phyloP scores from a whole-genome alignment of 176 grass and related monocot genomes.

The Typha latifolia region DNA sequence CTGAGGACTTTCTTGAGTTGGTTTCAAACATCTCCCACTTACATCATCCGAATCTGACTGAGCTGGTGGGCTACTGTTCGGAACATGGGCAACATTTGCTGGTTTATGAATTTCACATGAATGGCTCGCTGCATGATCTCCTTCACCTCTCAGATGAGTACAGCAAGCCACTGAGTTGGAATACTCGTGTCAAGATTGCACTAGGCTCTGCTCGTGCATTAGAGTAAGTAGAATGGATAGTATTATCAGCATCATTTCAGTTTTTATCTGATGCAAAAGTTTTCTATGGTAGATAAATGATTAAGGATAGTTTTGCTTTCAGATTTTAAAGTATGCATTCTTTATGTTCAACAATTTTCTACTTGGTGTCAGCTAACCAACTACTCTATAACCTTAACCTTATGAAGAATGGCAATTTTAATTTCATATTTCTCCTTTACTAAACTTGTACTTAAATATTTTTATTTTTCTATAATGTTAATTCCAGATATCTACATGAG shows the following conservation, averaged over 20 bases:
- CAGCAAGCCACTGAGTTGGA: constrained; percentile 59
- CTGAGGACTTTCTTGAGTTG: constrained; percentile 51
- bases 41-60: constrained; percentile 72
- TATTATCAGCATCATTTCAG: not conserved
- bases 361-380: no score
- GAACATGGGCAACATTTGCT: constrained; percentile 77
- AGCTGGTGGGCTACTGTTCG: constrained; percentile 70
- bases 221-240: constrained; percentile 52
- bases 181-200: constrained; percentile 71
- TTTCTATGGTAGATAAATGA: no score
- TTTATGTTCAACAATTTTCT: no score
- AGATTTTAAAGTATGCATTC: not conserved
- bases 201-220: constrained; percentile 73
- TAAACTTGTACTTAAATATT: not conserved
- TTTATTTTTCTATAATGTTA: not conserved
- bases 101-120: constrained; percentile 63
- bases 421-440: no score
- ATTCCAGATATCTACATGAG: constrained; percentile 81
- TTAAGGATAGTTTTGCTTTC: not conserved
- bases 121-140: constrained; percentile 66
- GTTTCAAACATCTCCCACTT: constrained; percentile 52
- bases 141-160: constrained; percentile 51
- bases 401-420: no score
- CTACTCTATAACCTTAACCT: no score
- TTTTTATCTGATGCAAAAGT: constrained; percentile 2